Percentiles rank a stretch among this genome's conserved stretches.
These are phyloP conservation scores for Adenanthera pavonina DNA, from an alignment of 306 rosid species.

Conservation along the genomic window DNA sequence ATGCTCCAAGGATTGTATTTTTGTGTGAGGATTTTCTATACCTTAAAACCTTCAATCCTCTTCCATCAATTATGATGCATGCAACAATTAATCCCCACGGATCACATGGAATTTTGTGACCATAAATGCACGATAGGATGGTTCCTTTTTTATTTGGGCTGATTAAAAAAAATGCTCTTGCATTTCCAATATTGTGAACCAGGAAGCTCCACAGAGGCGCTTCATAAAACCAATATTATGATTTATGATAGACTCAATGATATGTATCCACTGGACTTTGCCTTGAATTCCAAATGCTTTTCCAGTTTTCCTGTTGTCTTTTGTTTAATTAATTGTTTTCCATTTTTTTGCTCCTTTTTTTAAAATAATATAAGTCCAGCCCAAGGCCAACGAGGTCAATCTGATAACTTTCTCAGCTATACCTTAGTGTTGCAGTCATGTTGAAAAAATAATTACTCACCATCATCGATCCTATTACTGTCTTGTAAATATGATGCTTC, in stretches of 20 bases:
- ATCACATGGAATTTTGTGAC: conserved; percentile 32
- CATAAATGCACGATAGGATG: conserved; percentile 4
- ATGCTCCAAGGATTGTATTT: conserved; percentile 57
- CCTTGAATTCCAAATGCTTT: conserved; percentile 22
- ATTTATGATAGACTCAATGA: not conserved
- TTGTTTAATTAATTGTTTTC: conserved; percentile 24
- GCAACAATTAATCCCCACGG: conserved; percentile 8
- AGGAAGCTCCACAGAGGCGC: conserved; percentile 51
- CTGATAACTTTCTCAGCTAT: conserved; percentile 12
- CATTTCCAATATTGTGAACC: conserved; percentile 56
- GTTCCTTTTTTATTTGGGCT: too few relatives aligned
- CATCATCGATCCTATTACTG: conserved; percentile 30
- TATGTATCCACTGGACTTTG: not conserved
- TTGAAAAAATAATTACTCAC: conserved; percentile 41
- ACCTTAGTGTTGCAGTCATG: conserved; percentile 29
- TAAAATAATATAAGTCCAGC: conserved; percentile 39
- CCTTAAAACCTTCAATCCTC: conserved; percentile 14
- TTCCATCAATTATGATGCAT: conserved; percentile 13
- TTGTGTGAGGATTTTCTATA: conserved; percentile 34
- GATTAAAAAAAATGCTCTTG: conserved; percentile 25
- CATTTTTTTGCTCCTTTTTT: conserved; percentile 14
- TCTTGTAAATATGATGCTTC: conserved; percentile 2
- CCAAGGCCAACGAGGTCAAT: conserved; percentile 46
- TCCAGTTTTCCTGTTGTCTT: not conserved
- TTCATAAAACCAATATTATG: not conserved